Percentiles rank a stretch among this genome's conserved stretches.
Evolutionary conservation across 352 stramenopile species (phyloP).

Genomic region (Pythium guiyangense): DNA sequence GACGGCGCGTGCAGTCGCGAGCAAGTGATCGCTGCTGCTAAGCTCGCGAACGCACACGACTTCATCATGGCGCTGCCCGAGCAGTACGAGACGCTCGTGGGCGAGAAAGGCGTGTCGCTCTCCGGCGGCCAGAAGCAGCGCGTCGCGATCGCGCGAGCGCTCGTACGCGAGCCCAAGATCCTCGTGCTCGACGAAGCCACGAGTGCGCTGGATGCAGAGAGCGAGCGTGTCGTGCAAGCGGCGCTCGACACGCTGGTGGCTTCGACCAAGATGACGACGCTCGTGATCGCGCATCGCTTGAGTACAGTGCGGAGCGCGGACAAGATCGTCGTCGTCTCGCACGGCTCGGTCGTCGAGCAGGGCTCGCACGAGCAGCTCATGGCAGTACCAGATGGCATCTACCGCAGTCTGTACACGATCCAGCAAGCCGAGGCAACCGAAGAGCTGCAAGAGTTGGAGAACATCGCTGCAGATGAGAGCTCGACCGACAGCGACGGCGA

Average conservation of each 20-base stretch:
- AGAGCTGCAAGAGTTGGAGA: too few relatives aligned
- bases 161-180: constrained; percentile 77
- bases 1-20: neutral
- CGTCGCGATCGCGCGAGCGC: constrained; percentile 27
- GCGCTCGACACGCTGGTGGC: constrained; percentile 50
- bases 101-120: constrained; percentile 31
- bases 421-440: constrained; percentile 5
- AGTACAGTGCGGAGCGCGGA: constrained; percentile 53
- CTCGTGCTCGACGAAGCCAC: constrained; percentile 45
- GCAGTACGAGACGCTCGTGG: constrained; percentile 73
- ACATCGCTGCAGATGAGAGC: too few relatives aligned
- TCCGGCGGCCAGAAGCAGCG: constrained; percentile 35
- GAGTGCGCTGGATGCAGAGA: constrained; percentile 1
- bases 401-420: constrained; percentile 82
- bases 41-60: constrained; percentile 36
- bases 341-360: constrained; percentile 42
- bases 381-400: constrained; percentile 57
- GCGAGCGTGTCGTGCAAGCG: constrained; percentile 70
- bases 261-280: constrained; percentile 65
- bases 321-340: constrained; percentile 54
- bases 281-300: constrained; percentile 93
- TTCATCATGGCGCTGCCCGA: constrained; percentile 84
- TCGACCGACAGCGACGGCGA: neutral
- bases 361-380: constrained; percentile 42
- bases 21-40: constrained; percentile 16